Percentiles rank a stretch among this genome's conserved stretches.
Evolutionary conservation across 2,329 filamentous ascomycete species (phyloP).

Genomic region (Chalaropsis thielavioides): DNA sequence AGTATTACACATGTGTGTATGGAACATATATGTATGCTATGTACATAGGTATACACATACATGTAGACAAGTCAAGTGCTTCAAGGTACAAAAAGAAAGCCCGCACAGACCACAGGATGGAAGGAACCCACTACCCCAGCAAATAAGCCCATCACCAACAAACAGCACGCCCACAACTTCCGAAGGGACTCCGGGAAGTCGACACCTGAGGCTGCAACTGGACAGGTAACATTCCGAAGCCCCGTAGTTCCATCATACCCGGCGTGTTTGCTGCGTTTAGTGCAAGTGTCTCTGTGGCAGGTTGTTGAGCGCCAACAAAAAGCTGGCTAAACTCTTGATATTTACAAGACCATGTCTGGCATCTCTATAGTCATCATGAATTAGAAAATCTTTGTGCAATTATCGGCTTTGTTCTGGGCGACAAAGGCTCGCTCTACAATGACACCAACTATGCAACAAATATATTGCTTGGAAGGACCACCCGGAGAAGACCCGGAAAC

Average conservation of each 20-base stretch:
- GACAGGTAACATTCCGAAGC: slow-evolving; percentile 9
- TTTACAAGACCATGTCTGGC: too few species aligned
- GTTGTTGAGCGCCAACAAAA: not conserved
- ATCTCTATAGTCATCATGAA: not conserved
- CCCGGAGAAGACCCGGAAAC: slow-evolving; percentile 18
- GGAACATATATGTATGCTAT: too few species aligned
- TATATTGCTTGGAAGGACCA: not conserved
- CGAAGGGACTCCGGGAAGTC: slow-evolving; percentile 19
- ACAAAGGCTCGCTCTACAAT: not conserved
- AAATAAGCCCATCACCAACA: not conserved
- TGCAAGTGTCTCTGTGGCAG: not conserved
- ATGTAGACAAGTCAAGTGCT: not conserved
- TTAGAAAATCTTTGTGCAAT: not conserved
- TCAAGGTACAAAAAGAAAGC: not conserved
- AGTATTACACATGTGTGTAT: not conserved
- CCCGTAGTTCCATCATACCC: not conserved
- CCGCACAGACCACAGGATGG: slow-evolving; percentile 2
- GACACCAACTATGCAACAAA: not conserved
- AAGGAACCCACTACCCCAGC: slow-evolving; percentile 1
- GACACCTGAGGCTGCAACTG: slow-evolving; percentile 11
- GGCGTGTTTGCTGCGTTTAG: not conserved
- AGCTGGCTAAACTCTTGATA: not conserved
- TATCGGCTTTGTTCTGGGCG: not conserved
- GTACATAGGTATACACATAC: not conserved
- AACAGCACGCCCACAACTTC: slow-evolving; percentile 16